Evolutionary conservation across 768 basidiomycete genomes (phyloP), one percentile per base, ranked within the genome.

Genomic region (Serendipita sp.): DNA sequence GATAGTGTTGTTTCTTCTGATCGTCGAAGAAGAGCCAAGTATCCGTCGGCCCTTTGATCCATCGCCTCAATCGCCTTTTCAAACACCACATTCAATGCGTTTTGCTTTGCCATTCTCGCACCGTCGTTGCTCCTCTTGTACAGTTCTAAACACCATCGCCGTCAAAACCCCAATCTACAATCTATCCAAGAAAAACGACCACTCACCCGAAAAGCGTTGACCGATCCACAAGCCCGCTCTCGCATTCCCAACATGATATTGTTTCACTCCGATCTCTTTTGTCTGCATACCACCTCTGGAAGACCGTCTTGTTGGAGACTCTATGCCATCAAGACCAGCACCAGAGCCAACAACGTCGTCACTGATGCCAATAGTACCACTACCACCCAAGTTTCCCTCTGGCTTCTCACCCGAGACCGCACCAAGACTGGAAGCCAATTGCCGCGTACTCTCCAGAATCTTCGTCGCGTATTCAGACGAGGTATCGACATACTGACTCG

Each of bases 161-260:
- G 2, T 45, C 31, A 18, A 1, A 18, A 27, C 34, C 11, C 23
- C 29, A 33, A 23, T 23, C 1, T 23, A 23, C 23, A 1, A 1
- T 1, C 23, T 23, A 23, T 1, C 23, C 23, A 1, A 23, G 23
- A 23, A 23, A 23, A 23, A 29, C 62, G 8, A 63, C 5, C 58
- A 76, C 79, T 53, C 48, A 87, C 86, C 86, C 55, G 83, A 73
- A 67, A 81, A 80, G 48, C 85, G 76, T 69, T 88, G 82, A 3
- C 86, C 86, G 10, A 85, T 81, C 88, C 88, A 88, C 58, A 87
- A 69, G 23, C 86, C 75, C 69, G 88, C 70, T 40, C 80, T 79
- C 2, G 80, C 84, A 64, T 87, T 87, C 3, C 86, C 87, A 18
- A 82, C 55, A 1, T 60, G 55, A 36, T 60, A 60, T 8, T 48